Percentiles rank a stretch among this genome's conserved stretches.
Conservation (phyloP, 2,329 filamentous ascomycete species). For the Pseudogymnoascus sp. region DNA sequence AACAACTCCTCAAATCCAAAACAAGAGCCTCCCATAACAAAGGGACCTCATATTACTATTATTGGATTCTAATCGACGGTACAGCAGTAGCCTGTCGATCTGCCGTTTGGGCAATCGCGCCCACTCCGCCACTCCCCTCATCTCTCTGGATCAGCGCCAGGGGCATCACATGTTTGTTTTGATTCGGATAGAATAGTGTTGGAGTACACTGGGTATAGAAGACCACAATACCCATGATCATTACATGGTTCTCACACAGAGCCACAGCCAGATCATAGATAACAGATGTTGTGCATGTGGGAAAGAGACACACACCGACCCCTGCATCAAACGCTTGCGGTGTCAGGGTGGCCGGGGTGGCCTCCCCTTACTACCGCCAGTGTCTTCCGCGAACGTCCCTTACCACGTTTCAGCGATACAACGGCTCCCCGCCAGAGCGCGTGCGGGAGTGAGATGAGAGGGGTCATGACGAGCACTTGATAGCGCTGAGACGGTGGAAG, state of each 20-base stretch:
- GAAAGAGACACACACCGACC: background rate
- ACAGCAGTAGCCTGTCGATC: background rate
- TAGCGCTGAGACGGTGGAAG: background rate
- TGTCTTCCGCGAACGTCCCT: background rate
- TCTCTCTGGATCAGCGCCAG: background rate
- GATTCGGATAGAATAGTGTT: constrained; percentile 3
- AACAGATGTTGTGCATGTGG: background rate
- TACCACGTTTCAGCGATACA: constrained; percentile 5
- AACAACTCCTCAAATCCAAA: background rate
- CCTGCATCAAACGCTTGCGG: constrained; percentile 1
- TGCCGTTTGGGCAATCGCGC: constrained; percentile 3
- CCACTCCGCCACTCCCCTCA: background rate
- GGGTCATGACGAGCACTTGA: background rate
- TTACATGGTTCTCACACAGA: constrained; percentile 2
- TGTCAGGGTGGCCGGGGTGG: background rate
- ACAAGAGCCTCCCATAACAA: background rate
- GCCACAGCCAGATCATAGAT: background rate
- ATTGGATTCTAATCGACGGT: background rate
- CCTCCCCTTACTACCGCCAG: background rate
- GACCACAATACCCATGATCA: background rate
- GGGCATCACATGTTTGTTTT: constrained; percentile 1
- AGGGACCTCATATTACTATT: background rate
- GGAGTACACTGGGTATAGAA: background rate
- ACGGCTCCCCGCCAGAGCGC: background rate
- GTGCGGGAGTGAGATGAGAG: constrained; percentile 4